phyloP scores from a whole-genome alignment of 2,329 filamentous ascomycete species.

The Pestalotiopsis sp. region DNA sequence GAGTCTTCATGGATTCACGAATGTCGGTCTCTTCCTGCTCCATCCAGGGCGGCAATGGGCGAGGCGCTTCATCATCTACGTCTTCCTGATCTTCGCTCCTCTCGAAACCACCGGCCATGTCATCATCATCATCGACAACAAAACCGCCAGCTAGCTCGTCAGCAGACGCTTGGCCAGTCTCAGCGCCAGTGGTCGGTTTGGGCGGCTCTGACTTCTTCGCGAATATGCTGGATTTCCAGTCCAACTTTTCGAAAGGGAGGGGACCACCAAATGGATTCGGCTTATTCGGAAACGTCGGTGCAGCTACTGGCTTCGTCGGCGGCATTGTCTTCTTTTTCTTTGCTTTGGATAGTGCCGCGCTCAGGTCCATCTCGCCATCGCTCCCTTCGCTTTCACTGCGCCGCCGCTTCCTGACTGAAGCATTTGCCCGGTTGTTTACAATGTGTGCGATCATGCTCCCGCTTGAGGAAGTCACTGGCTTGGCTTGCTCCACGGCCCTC shows the following conservation, averaged over 20 bases:
- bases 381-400: constrained; percentile 58
- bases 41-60: constrained; percentile 79
- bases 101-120: constrained; percentile 66
- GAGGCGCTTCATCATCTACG: constrained; percentile 40
- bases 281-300: constrained; percentile 49
- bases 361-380: constrained; percentile 80
- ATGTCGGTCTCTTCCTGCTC: constrained; percentile 63
- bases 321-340: constrained; percentile 57
- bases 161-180: constrained; percentile 8
- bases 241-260: constrained; percentile 87
- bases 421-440: constrained; percentile 73
- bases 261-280: constrained; percentile 75
- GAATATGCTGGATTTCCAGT: constrained; percentile 66
- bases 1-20: constrained; percentile 61
- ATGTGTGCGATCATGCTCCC: constrained; percentile 71
- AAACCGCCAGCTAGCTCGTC: constrained; percentile 40
- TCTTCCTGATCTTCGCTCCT: constrained; percentile 28
- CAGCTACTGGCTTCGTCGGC: constrained; percentile 33
- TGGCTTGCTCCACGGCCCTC: constrained; percentile 51
- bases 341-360: constrained; percentile 74
- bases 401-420: constrained; percentile 52
- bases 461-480: constrained; percentile 52
- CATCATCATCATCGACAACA: constrained; percentile 50
- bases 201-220: constrained; percentile 38
- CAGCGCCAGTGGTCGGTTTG: constrained; percentile 3